A percentile compares a stretch with the other conserved stretches of the same genome.
Evolutionary conservation across 2,329 filamentous ascomycete species (phyloP).

Genomic region (Chlorencoelia australis): DNA sequence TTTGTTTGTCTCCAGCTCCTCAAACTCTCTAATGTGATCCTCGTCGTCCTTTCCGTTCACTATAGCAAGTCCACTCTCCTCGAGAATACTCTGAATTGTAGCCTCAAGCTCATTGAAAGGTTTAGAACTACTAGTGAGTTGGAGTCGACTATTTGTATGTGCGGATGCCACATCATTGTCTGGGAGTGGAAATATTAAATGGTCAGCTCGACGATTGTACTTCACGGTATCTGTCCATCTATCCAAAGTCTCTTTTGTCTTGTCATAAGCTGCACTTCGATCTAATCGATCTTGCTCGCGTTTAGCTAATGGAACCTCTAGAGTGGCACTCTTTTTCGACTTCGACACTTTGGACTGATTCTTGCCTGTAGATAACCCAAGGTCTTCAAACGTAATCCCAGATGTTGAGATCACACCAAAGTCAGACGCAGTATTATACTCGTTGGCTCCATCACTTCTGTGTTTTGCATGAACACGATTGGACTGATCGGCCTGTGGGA

Average conservation of each 20-base stretch:
- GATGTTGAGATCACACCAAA: conserved; percentile 46
- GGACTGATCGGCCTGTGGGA: conserved; percentile 33
- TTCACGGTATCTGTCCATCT: conserved; percentile 95
- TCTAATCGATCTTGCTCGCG: conserved; percentile 80
- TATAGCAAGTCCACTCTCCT: conserved; percentile 68
- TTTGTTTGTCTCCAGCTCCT: conserved; percentile 61
- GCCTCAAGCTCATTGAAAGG: conserved; percentile 74
- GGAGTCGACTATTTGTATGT: conserved; percentile 52
- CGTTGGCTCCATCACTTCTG: conserved; percentile 39
- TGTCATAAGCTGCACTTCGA: conserved; percentile 72
- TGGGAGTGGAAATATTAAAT: conserved; percentile 81
- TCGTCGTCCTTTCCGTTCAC: conserved; percentile 50
- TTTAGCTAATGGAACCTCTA: conserved; percentile 74
- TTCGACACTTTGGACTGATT: conserved; percentile 51
- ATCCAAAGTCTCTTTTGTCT: conserved; percentile 82
- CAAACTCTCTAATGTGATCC: conserved; percentile 56
- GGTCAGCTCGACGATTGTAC: conserved; percentile 82
- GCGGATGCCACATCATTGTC: conserved; percentile 49
- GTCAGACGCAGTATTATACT: conserved; percentile 52
- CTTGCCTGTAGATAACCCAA: conserved; percentile 67
- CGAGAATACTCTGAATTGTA: conserved; percentile 79
- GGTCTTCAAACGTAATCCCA: conserved; percentile 51
- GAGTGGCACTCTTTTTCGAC: conserved; percentile 44
- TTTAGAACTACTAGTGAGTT: conserved; percentile 51
- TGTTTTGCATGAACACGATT: conserved; percentile 17